Conservation (phyloP, 2,329 filamentous ascomycete genomes). For the Penicillium rolfsii region DNA sequence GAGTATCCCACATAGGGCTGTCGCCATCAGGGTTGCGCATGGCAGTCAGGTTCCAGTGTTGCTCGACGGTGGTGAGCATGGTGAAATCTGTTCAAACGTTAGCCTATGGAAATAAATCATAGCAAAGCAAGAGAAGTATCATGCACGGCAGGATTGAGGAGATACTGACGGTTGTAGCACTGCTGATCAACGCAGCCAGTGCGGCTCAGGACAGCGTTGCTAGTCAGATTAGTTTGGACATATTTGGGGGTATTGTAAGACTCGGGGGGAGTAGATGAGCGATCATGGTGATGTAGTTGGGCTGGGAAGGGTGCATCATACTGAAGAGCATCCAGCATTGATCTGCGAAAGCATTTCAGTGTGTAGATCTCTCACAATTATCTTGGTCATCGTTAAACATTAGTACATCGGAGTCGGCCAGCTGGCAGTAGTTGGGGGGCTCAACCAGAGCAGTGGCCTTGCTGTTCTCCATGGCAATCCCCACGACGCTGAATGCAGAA, state of each 20-base stretch:
- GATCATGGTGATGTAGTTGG: conserved; percentile 23
- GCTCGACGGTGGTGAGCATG: conserved; percentile 1
- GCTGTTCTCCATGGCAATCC: conserved; percentile 21
- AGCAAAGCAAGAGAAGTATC: not conserved
- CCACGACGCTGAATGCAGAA: conserved; percentile 6
- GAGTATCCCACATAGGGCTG: conserved; percentile 8
- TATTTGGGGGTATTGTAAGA: conserved; percentile 16
- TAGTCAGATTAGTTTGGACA: conserved; percentile 15
- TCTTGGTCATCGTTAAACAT: conserved; percentile 5
- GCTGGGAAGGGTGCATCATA: conserved; percentile 20
- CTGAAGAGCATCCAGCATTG: conserved; percentile 2
- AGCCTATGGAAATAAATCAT: not conserved
- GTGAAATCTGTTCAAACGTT: not conserved
- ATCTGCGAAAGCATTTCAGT: not conserved
- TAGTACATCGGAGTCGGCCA: conserved; percentile 16
- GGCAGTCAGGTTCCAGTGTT: conserved; percentile 1
- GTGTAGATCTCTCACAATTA: not conserved
- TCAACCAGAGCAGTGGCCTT: conserved; percentile 16
- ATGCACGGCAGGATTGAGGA: not conserved
- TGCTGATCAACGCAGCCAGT: conserved; percentile 17
- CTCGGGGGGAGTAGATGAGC: conserved; percentile 6
- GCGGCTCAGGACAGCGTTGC: conserved; percentile 17
- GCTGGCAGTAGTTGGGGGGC: conserved; percentile 9
- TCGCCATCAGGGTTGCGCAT: conserved; percentile 4
- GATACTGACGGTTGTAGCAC: conserved; percentile 20